Evolutionary conservation across 208 protist genomes (phyloP), one percentile per base, ranked within the genome.

Genomic region (Polymyxa betae): DNA sequence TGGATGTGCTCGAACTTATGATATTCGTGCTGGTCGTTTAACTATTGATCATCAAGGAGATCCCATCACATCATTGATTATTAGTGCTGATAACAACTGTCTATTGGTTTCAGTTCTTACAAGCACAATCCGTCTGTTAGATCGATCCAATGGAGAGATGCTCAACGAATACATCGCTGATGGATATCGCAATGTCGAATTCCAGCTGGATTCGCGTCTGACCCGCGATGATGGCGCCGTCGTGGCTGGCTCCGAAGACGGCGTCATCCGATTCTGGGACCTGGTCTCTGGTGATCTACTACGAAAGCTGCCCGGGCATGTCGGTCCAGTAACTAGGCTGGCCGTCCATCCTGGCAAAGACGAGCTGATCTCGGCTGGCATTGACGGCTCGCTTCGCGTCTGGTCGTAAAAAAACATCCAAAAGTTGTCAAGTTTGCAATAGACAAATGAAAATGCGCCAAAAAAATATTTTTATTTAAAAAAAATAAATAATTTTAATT

Each of bases 51-150:
- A 49, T 12, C 20, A 93, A 16, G 88, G 77, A 29, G 29, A 32
- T 1, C 20, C 93, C 16, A 88, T 94, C 0, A 91, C 92, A 16
- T 87, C n/a, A 41, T 60, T 88, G 38, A 45, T 72, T 0, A 44
- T 94, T 43, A 91, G 91, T 0, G 20, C 46, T 43, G 93, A 94
- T 66, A 68, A 88, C 44, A 92, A 94, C 77, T 93, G 92, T 78
- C 68, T 92, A 20, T 77, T 94, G 5, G 88, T 88, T 0, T 77
- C 78, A 24, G 77, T 60, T 0, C 90, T 92, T 20, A 90, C 91
- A 66, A 24, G 24, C 0, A 0, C 0, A 20, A 35, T 92, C n/a
- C 78, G 90, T 0, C 72, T 94, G 40, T 41, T 94, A 12, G 93
- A 94, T 78, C 49, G 88, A 10, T 66, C 78, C 0, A 49, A 0